Evolutionary conservation across 1,284 basidiomycete genomes (phyloP), one percentile per base, ranked within the genome.

Genomic region (Ustilago curta): DNA sequence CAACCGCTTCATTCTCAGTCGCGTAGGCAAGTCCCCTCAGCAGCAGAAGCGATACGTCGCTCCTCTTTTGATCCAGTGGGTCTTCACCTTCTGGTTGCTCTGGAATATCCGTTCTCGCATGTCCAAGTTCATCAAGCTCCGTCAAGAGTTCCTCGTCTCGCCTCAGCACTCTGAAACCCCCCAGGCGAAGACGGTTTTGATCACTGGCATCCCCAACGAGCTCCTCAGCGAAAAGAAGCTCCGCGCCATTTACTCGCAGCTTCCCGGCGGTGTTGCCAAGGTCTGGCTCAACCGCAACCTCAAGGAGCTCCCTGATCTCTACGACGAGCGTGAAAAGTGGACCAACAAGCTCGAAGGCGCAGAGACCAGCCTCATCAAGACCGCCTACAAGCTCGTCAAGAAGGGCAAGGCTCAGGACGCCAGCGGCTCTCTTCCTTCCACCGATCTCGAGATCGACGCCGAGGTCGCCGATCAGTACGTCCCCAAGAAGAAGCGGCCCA

Each of bases 221-320:
- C 91, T 91, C 79, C 90, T 94, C 71, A 86, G 85, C 47, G 85
- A 91, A 59, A 87, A 88, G 21, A 91, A 91, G 23, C 88, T 97
- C 32, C 88, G 86, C 47, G 87, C 87, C 61, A 85, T 92, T n/a
- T 94, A 91, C 84, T 88, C 88, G 27, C 88, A 90, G 69, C 87
- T 95, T 5, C 93, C 93, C 1, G 94, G 94, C 8, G 93, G 93
- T 19, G 91, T 94, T 5, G 91, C 90, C 76, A 90, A 91, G 65
- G 90, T 99, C 35, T 99, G 96, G 95, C 88, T 98, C 44, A 93
- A 94, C 84, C 87, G 88, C 37, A 90, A 97, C 82, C 87, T 95
- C 60, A 91, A 93, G 83, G 90, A 93, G 3, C 87, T 98, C 11
- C 93, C 94, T 4, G 90, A 93, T 51, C 84, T 94, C 29, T 93